These are phyloP conservation scores for Pseudopithomyces maydicus DNA, from an alignment of 2,329 filamentous ascomycete species.

Conservation along the genomic window DNA sequence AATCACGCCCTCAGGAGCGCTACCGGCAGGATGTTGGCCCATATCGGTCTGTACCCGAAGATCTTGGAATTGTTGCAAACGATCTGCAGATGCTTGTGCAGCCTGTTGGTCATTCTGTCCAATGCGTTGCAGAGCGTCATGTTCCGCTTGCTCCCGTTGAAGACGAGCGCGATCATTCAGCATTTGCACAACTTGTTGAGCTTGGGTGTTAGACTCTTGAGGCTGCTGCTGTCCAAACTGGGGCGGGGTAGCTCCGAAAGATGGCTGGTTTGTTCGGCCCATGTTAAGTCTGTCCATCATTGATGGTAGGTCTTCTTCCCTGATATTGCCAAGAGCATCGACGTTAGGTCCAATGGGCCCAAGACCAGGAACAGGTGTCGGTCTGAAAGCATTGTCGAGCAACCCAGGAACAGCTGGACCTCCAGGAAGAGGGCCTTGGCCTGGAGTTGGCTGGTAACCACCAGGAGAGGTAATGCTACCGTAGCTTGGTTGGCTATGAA, in stretches of 20 bases:
- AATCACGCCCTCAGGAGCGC: slow-evolving; percentile 43
- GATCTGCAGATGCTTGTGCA: slow-evolving; percentile 61
- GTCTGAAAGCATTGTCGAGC: slow-evolving; percentile 66
- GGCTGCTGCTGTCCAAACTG: slow-evolving; percentile 56
- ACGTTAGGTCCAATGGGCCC: slow-evolving; percentile 53
- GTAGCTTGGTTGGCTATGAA: slow-evolving; percentile 96
- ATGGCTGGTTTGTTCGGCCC: slow-evolving; percentile 53
- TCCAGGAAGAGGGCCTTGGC: slow-evolving; percentile 58
- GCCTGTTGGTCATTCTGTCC: slow-evolving; percentile 36
- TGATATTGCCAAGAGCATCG: slow-evolving; percentile 52
- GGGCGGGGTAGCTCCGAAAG: slow-evolving; percentile 53
- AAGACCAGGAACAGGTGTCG: slow-evolving; percentile 45
- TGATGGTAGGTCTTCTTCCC: slow-evolving; percentile 73
- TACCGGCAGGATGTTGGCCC: slow-evolving; percentile 40
- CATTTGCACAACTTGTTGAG: slow-evolving; percentile 64
- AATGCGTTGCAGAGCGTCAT: slow-evolving; percentile 49
- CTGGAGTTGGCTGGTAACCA: slow-evolving; percentile 67
- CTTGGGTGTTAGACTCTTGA: slow-evolving; percentile 52
- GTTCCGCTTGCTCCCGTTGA: slow-evolving; percentile 65
- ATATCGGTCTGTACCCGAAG: slow-evolving; percentile 75
- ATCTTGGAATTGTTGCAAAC: slow-evolving; percentile 82
- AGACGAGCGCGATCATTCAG: slow-evolving; percentile 65
- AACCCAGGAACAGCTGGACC: slow-evolving; percentile 62
- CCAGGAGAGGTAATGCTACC: slow-evolving; percentile 91
- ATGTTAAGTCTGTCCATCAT: slow-evolving; percentile 70